Evolutionary conservation across 1,139 yeast species (phyloP).

Genomic region (Saccharomyces hybrid): DNA sequence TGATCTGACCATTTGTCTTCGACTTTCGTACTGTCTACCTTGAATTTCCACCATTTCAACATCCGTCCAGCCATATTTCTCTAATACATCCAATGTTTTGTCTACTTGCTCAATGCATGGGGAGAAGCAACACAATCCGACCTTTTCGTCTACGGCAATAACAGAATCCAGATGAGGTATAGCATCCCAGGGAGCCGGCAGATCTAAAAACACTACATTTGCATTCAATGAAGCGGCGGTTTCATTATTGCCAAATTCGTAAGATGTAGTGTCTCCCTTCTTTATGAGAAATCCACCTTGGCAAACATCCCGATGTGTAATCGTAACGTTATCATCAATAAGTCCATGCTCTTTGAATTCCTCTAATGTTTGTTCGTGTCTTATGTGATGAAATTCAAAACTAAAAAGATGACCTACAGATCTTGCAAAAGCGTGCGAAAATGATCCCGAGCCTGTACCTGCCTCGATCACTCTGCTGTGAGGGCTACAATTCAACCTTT

Average conservation of each 20-base stretch:
- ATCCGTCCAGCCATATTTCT: conserved; percentile 73
- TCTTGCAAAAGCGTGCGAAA: conserved; percentile 88
- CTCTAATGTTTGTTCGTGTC: conserved; percentile 67
- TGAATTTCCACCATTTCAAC: conserved; percentile 92
- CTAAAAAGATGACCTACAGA: conserved; percentile 75
- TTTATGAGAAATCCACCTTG: conserved; percentile 66
- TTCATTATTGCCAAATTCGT: conserved; percentile 19
- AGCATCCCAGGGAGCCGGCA: conserved; percentile 98
- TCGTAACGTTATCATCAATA: conserved; percentile 40
- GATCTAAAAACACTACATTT: conserved; percentile 74
- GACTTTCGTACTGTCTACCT: conserved; percentile 82
- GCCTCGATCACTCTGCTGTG: conserved; percentile 87
- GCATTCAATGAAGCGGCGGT: conserved; percentile 40
- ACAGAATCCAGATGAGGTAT: conserved; percentile 65
- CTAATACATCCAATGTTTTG: conserved; percentile 69
- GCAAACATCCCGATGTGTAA: conserved; percentile 93
- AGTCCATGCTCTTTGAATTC: conserved; percentile 76
- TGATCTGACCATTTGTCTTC: conserved; percentile 79
- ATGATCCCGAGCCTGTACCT: conserved; percentile 96
- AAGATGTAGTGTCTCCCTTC: conserved; percentile 31
- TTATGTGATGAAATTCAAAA: conserved; percentile 83
- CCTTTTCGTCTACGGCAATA: conserved; percentile 46
- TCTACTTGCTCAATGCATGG: conserved; percentile 98
- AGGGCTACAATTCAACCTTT: conserved; percentile 63
- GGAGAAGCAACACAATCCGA: conserved; percentile 84